Percentiles rank a stretch among this genome's conserved stretches.
Evolutionary conservation across 2,329 filamentous ascomycete species (phyloP).

Genomic region (Pseudopyricularia cyperi): DNA sequence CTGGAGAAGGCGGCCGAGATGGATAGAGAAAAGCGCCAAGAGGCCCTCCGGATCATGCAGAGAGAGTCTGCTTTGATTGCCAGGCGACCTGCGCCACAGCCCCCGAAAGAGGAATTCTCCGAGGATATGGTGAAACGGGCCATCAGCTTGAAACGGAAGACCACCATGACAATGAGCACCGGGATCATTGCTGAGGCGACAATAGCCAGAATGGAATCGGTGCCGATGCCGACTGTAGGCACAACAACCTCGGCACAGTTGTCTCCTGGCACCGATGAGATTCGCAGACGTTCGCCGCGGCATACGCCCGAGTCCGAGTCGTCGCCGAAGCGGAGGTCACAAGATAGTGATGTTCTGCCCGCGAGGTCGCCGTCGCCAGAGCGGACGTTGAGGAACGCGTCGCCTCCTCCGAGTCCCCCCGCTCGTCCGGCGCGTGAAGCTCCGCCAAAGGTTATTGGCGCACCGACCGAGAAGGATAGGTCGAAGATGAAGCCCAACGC

Average conservation of each 20-base stretch:
- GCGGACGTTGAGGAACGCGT: neutral
- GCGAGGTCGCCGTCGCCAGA: neutral
- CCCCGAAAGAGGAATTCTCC: constrained; percentile 18
- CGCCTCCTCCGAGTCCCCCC: neutral
- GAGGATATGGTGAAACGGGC: constrained; percentile 18
- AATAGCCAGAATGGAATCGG: constrained; percentile 4
- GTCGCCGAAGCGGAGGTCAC: neutral
- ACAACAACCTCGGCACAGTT: constrained; percentile 33
- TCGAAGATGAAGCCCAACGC: neutral
- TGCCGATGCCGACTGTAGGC: constrained; percentile 18
- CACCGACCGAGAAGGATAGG: neutral
- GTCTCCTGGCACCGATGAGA: constrained; percentile 35
- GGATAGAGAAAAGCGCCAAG: constrained; percentile 27
- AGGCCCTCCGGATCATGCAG: constrained; percentile 7
- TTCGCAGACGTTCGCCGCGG: constrained; percentile 38
- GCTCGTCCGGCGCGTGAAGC: neutral
- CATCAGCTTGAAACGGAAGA: constrained; percentile 24
- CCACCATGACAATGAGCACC: constrained; percentile 15
- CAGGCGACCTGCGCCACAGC: constrained; percentile 21
- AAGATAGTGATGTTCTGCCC: neutral
- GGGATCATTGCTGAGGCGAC: neutral
- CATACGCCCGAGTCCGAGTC: constrained; percentile 11
- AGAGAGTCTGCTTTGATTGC: constrained; percentile 18
- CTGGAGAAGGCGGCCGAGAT: constrained; percentile 32
- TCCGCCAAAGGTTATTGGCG: constrained; percentile 1